Evolutionary conservation across 2,329 filamentous ascomycete species (phyloP), one percentile per base, ranked within the genome.

Genomic region (Seiridium cupressi): DNA sequence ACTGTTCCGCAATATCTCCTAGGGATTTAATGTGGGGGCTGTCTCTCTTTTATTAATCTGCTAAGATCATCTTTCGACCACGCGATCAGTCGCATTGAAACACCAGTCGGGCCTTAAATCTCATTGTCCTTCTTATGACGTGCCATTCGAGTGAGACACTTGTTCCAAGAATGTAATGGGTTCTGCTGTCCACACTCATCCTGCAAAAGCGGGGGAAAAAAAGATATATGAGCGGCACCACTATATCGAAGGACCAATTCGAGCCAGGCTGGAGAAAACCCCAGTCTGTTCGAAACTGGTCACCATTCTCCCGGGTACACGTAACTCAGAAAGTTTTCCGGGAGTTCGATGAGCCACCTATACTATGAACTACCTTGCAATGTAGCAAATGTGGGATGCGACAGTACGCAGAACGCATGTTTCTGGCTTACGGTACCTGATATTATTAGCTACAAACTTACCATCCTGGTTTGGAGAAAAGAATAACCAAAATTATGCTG

Each of bases 331-430:
- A 3, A 61, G 55, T 7, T 55, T 53, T 2, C 31, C 49, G 4
- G 49, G 47, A 18, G 58, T 55, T 11, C n/a, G 26, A 13, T 13
- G 13, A n/a, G 59, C 55, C 1, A 61, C 42, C 8, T 47, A 10
- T 40, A 53, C 38, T 31, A 61, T 34, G 49, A 54, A 58, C 6
- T 44, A 36, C 11, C 48, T 54, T 11, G 38, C 31, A 55, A 61
- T 58, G 59, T 61, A 55, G 36, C 32, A 11, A n/a, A 61, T 10
- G 32, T 61, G 59, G 13, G 59, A 61, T 32, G 46, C 36, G 8
- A 9, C 55, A n/a, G 47, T 38, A 3, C 18, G 4, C 11, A 53
- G 31, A 36, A 40, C 26, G 44, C 36, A 54, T 32, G 34, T 51
- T 5, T 13, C 34, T 3, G 34, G 55, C 7, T 48, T 53, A 2